Conservation (phyloP, 768 basidiomycete genomes). For the Termitomyces sp. region DNA sequence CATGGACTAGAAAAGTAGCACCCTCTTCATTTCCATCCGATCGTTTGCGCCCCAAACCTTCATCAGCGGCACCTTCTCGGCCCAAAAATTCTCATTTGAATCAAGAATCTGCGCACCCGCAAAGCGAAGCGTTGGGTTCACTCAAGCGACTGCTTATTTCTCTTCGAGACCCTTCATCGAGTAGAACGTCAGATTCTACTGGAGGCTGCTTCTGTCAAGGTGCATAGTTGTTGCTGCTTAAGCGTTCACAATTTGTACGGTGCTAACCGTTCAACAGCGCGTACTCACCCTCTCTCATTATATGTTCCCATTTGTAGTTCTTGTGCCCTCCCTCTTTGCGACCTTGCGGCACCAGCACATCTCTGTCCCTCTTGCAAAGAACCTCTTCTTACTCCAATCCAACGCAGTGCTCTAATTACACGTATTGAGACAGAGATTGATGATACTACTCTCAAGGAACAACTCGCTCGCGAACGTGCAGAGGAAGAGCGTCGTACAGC, state of each 20-base stretch:
- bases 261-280: constrained; percentile 30
- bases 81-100: constrained; percentile 29
- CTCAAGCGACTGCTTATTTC: constrained; percentile 44
- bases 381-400: constrained; percentile 28
- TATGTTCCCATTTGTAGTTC: constrained; percentile 48
- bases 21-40: constrained; percentile 51
- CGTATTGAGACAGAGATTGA: constrained; percentile 39
- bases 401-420: constrained; percentile 31
- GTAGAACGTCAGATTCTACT: constrained; percentile 41
- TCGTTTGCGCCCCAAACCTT: constrained; percentile 34
- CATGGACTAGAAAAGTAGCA: constrained; percentile 34
- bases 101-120: constrained; percentile 26
- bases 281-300: constrained; percentile 50
- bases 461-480: constrained; percentile 38
- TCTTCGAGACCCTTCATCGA: constrained; percentile 24
- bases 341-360: constrained; percentile 46
- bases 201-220: constrained; percentile 73
- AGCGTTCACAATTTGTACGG: neutral
- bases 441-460: constrained; percentile 41
- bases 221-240: constrained; percentile 15
- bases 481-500: constrained; percentile 43
- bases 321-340: constrained; percentile 64
- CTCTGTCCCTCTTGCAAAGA: constrained; percentile 51
- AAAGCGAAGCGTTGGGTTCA: constrained; percentile 41
- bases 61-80: constrained; percentile 15